Percentiles rank a stretch among this genome's conserved stretches.
Evolutionary conservation across 768 basidiomycete genomes (phyloP).

Genomic region (Termitomyces eurrhizus): DNA sequence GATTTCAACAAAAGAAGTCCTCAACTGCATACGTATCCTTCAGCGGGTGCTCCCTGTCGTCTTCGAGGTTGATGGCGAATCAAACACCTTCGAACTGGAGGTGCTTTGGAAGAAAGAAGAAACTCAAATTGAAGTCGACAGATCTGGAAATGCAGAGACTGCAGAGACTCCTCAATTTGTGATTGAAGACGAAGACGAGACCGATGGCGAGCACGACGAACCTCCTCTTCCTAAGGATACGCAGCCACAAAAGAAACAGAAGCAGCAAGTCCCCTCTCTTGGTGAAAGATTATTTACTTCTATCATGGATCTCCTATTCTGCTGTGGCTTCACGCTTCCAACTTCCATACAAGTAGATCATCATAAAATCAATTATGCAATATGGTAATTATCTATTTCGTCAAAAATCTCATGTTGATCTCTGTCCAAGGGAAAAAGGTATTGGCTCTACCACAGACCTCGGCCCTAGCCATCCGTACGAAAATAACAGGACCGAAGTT

Average conservation of each 20-base stretch:
- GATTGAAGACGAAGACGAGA: constrained; percentile 66
- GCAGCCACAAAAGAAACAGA: constrained; percentile 36
- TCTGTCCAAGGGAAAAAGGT: constrained; percentile 78
- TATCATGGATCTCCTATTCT: constrained; percentile 84
- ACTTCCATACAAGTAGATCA: constrained; percentile 71
- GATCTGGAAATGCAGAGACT: constrained; percentile 10
- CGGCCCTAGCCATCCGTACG: constrained; percentile 57
- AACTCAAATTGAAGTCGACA: constrained; percentile 32
- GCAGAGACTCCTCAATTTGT: constrained; percentile 66
- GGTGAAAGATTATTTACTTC: constrained; percentile 78
- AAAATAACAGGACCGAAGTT: constrained; percentile 85
- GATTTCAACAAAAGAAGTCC: constrained; percentile 78
- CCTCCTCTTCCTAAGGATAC: constrained; percentile 14
- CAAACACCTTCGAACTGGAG: constrained; percentile 70
- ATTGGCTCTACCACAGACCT: constrained; percentile 83
- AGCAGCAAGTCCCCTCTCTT: constrained; percentile 59
- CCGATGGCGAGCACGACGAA: constrained; percentile 15
- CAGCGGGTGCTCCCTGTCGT: constrained; percentile 88
- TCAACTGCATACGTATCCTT: constrained; percentile 90
- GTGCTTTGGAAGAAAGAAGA: constrained; percentile 78
- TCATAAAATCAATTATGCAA: constrained; percentile 81
- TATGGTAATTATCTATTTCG: constrained; percentile 56
- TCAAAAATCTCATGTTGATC: not conserved
- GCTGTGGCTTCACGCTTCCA: constrained; percentile 91
- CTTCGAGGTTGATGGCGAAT: constrained; percentile 74